These are phyloP conservation scores for Phytophthora meadii DNA, from an alignment of 352 stramenopile genomes.

Conservation along the genomic window DNA sequence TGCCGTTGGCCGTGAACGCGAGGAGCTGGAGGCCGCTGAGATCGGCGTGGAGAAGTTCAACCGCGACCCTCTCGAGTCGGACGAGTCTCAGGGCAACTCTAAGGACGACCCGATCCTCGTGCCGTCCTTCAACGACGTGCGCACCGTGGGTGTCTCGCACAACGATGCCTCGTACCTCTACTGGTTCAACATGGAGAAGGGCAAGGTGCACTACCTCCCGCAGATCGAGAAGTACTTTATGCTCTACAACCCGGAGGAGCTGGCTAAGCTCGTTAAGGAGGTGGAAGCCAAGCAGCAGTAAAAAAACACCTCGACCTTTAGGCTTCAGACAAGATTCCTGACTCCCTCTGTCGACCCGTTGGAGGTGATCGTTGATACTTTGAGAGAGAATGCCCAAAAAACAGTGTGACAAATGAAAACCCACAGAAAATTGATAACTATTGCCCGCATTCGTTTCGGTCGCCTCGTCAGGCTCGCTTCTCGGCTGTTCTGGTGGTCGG, in stretches of 20 bases:
- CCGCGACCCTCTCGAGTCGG: slow-evolving; percentile 86
- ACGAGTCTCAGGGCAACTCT: slow-evolving; percentile 88
- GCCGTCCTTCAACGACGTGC: slow-evolving; percentile 77
- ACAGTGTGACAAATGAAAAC: slow-evolving; percentile 35
- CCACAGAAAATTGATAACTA: slow-evolving; percentile 40
- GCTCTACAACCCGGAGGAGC: slow-evolving; percentile 90
- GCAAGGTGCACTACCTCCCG: slow-evolving; percentile 89
- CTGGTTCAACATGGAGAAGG: slow-evolving; percentile 89
- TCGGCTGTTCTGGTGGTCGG: slow-evolving; percentile 15
- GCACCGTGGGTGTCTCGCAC: slow-evolving; percentile 84
- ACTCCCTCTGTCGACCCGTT: not conserved
- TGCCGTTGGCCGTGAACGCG: slow-evolving; percentile 80
- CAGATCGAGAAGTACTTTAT: slow-evolving; percentile 92
- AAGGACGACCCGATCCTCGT: slow-evolving; percentile 91
- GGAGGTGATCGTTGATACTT: slow-evolving; percentile 1
- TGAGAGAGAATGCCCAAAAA: slow-evolving; percentile 8
- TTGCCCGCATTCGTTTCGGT: slow-evolving; percentile 23
- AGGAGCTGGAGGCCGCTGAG: slow-evolving; percentile 78
- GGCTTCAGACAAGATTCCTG: not conserved
- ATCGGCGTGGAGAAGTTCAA: slow-evolving; percentile 78
- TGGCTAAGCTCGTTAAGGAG: slow-evolving; percentile 84
- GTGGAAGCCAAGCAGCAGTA: slow-evolving; percentile 86
- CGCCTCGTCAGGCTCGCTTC: not conserved
- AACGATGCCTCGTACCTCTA: slow-evolving; percentile 91
- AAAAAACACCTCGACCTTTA: slow-evolving; percentile 7